Percentiles rank a stretch among this genome's conserved stretches.
Conservation (phyloP, 331 rosid species). For the Acacia concinna region DNA sequence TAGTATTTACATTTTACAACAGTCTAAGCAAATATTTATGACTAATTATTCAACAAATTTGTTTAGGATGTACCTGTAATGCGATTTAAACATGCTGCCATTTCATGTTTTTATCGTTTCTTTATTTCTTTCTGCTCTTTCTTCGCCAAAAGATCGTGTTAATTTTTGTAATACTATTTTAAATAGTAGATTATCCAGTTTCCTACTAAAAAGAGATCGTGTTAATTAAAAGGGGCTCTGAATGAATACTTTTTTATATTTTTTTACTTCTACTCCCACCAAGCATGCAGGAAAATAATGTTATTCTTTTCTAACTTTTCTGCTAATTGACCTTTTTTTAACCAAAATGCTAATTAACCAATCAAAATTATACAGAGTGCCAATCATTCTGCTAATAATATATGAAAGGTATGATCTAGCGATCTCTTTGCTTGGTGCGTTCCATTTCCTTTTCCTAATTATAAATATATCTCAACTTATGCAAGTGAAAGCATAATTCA, state of each 20-base stretch:
- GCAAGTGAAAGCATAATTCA: background rate
- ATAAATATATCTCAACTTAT: background rate
- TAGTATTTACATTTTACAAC: too few species aligned
- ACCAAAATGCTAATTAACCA: background rate
- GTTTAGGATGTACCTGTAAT: too few species aligned
- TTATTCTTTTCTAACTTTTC: background rate
- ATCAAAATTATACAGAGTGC: background rate
- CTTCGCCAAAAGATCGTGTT: too few species aligned
- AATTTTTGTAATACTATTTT: too few species aligned
- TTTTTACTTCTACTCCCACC: background rate
- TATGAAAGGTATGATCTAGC: background rate
- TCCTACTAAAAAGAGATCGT: too few species aligned
- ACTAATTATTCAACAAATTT: too few species aligned
- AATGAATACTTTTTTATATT: background rate
- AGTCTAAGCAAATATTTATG: too few species aligned
- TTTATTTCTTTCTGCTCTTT: too few species aligned
- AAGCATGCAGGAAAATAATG: background rate
- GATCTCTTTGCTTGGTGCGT: background rate
- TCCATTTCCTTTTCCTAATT: background rate
- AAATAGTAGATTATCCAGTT: too few species aligned
- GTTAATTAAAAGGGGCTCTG: background rate
- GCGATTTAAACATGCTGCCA: too few species aligned
- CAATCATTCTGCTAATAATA: conserved; percentile 1
- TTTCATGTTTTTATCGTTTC: too few species aligned
- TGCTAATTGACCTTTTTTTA: background rate